Conservation (phyloP, 73 alveolate genomes). For the Symbiodinium pilosum region DNA sequence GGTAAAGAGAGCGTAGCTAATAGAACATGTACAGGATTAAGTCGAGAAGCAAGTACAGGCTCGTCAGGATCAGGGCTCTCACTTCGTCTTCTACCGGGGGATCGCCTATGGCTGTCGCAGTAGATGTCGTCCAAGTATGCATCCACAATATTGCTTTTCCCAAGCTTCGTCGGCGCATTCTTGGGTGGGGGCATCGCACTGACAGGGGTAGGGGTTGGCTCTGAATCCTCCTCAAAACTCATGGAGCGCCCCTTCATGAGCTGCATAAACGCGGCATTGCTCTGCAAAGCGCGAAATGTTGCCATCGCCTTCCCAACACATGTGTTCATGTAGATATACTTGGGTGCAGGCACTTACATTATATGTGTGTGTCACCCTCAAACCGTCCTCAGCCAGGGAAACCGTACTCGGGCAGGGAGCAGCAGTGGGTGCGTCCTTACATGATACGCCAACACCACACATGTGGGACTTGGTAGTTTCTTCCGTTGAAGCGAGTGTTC, state of each 20-base stretch:
- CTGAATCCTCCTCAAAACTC: neutral
- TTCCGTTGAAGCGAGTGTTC: too few species aligned
- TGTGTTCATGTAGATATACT: neutral
- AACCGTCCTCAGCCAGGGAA: too few species aligned
- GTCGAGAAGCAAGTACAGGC: too few species aligned
- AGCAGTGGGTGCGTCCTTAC: too few species aligned
- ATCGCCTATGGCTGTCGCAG: neutral
- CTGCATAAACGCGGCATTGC: neutral
- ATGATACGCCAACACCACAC: too few species aligned
- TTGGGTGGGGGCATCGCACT: neutral
- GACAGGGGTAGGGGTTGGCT: too few species aligned
- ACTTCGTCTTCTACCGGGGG: neutral
- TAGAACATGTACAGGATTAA: too few species aligned
- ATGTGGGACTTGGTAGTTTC: too few species aligned
- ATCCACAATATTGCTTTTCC: neutral
- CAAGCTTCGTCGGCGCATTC: neutral
- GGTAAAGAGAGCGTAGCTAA: too few species aligned
- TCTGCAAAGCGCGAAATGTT: neutral
- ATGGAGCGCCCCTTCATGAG: neutral
- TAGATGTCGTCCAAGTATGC: neutral
- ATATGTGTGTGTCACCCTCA: too few species aligned
- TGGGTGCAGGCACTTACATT: too few species aligned
- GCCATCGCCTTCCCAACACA: neutral
- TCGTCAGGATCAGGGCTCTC: neutral
- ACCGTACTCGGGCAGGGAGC: too few species aligned